Evolutionary conservation across 2,329 filamentous ascomycete species (phyloP).

Genomic region (Pseudocercospora fijiensis): DNA sequence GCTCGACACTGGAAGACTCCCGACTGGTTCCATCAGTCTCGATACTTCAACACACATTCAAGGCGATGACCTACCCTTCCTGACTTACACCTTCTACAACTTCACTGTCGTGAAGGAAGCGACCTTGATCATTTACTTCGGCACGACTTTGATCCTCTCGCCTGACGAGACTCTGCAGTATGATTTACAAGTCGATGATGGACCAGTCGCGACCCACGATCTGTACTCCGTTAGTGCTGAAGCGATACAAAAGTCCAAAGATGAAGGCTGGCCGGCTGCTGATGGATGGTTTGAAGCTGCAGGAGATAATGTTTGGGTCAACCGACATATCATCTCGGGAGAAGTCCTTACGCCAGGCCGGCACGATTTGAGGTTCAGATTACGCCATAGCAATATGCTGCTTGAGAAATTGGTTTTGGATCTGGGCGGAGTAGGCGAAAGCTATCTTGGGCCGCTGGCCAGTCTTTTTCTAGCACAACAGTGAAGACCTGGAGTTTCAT

Average conservation of each 20-base stretch:
- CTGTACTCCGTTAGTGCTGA: slow-evolving; percentile 35
- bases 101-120: not conserved
- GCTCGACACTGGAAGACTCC: slow-evolving; percentile 50
- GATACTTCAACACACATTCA: slow-evolving; percentile 23
- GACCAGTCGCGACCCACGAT: not conserved
- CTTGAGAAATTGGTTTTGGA: slow-evolving; percentile 5
- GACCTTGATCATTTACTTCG: not conserved
- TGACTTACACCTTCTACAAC: slow-evolving; percentile 43
- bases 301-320: slow-evolving; percentile 7
- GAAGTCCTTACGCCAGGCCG: not conserved
- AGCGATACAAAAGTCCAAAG: slow-evolving; percentile 32
- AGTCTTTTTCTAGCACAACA: not conserved
- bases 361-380: slow-evolving; percentile 9
- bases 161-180: not conserved
- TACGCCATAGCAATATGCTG: not conserved
- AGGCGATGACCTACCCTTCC: slow-evolving; percentile 52
- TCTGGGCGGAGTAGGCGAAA: slow-evolving; percentile 6
- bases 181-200: not conserved
- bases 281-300: slow-evolving; percentile 12
- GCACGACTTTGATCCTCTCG: not conserved
- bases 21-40: slow-evolving; percentile 44
- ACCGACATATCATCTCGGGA: not conserved
- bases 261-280: slow-evolving; percentile 28
- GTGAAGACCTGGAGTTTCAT: not conserved
- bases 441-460: slow-evolving; percentile 6